Evolutionary conservation across 1,284 basidiomycete species (phyloP).

Genomic region (Xanthoconium separans): DNA sequence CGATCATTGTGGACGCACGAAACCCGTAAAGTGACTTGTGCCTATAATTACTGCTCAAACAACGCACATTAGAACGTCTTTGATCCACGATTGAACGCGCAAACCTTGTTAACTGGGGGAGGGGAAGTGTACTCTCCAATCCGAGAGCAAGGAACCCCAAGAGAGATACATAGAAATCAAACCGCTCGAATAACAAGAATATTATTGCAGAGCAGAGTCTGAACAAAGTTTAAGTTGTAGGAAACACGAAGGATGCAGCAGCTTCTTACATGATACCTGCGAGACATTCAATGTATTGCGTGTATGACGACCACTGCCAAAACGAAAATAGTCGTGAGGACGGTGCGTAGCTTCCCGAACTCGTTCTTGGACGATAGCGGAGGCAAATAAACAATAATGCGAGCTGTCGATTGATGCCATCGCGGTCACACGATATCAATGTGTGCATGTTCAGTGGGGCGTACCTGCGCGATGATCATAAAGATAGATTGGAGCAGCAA

Average conservation of each 20-base stretch:
- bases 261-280: conserved; percentile 66
- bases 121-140: conserved; percentile 78
- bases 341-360: conserved; percentile 55
- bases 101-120: conserved; percentile 76
- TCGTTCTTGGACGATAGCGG: conserved; percentile 56
- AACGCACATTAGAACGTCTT: conserved; percentile 16
- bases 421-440: conserved; percentile 20
- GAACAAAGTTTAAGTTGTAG: conserved; percentile 16
- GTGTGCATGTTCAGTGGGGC: conserved; percentile 20
- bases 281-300: conserved; percentile 80
- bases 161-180: conserved; percentile 58
- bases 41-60: conserved; percentile 59
- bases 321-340: conserved; percentile 74
- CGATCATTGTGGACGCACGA: conserved; percentile 75
- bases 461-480: conserved; percentile 79
- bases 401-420: conserved; percentile 44
- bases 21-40: conserved; percentile 83
- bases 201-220: conserved; percentile 71
- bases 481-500: conserved; percentile 75
- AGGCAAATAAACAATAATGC: conserved; percentile 79
- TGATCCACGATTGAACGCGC: conserved; percentile 22
- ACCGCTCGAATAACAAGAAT: conserved; percentile 73
- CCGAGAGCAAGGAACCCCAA: conserved; percentile 80
- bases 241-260: conserved; percentile 7
- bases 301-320: conserved; percentile 83